Evolutionary conservation across 352 stramenopile genomes (phyloP).

Genomic region (Globisporangium acanthophoron): DNA sequence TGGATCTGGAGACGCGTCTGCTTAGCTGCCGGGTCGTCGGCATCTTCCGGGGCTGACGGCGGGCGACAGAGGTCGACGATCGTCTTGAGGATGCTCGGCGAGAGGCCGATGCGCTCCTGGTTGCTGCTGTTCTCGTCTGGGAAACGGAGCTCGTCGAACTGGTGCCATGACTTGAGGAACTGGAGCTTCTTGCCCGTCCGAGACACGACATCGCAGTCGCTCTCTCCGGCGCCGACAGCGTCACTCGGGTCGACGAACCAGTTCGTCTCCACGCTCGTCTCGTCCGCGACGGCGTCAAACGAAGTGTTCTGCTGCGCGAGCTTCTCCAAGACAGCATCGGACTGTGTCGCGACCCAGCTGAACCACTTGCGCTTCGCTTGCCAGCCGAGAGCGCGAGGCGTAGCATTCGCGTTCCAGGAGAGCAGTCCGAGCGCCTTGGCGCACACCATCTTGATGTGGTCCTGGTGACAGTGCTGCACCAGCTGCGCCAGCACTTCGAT

Average conservation of each 20-base stretch:
- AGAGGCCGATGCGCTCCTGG: conserved; percentile 62
- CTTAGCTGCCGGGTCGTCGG: neutral
- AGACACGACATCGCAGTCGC: conserved; percentile 16
- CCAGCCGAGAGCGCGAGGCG: conserved; percentile 50
- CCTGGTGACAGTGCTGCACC: conserved; percentile 31
- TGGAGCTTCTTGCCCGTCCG: conserved; percentile 38
- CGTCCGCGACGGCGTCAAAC: conserved; percentile 52
- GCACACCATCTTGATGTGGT: conserved; percentile 34
- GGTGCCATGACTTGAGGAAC: conserved; percentile 51
- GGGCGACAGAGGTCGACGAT: conserved; percentile 39
- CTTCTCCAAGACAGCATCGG: conserved; percentile 22
- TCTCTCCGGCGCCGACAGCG: conserved; percentile 28
- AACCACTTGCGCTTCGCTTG: conserved; percentile 64
- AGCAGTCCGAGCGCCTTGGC: conserved; percentile 49
- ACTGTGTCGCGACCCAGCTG: conserved; percentile 36
- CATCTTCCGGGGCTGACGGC: neutral
- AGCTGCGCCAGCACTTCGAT: conserved; percentile 59
- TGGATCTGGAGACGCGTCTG: conserved; percentile 22
- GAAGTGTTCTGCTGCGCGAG: conserved; percentile 19
- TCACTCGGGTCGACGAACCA: conserved; percentile 47
- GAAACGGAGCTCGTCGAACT: conserved; percentile 33
- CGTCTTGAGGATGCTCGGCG: conserved; percentile 41
- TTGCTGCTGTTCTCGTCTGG: conserved; percentile 45
- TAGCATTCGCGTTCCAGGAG: conserved; percentile 65
- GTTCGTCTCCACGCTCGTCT: conserved; percentile 36